Percentiles rank a stretch among this genome's conserved stretches.
Evolutionary conservation across 2,329 filamentous ascomycete genomes (phyloP).

Genomic region (Fusarium camptoceras): DNA sequence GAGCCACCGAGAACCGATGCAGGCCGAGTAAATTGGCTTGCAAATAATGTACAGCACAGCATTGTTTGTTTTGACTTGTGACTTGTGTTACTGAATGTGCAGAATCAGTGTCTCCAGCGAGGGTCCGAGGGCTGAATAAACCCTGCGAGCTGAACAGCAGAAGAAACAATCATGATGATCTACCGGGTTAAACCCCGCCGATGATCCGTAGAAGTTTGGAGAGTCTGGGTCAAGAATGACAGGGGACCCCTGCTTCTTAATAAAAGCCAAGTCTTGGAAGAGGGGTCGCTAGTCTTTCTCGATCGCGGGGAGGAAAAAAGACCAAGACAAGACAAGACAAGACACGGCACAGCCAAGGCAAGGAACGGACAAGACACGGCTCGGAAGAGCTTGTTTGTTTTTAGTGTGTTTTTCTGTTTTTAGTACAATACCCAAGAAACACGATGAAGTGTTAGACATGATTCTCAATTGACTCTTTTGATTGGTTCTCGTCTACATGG

Average conservation of each 20-base stretch:
- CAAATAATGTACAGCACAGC: not conserved
- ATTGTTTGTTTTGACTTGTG: not conserved
- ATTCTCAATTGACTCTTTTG: not conserved
- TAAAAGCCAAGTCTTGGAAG: not conserved
- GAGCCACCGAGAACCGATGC: slow-evolving; percentile 18
- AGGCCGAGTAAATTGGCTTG: not conserved
- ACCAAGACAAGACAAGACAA: not conserved
- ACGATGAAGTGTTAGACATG: slow-evolving; percentile 2
- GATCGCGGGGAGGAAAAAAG: slow-evolving; percentile 18
- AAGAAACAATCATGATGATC: not conserved
- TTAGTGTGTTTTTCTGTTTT: not conserved
- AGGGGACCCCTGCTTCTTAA: slow-evolving; percentile 6
- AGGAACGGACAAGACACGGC: not conserved
- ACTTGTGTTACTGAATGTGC: not conserved
- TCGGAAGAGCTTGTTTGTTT: not conserved
- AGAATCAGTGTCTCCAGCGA: slow-evolving; percentile 1
- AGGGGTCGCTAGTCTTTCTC: slow-evolving; percentile 1
- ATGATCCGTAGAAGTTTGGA: slow-evolving; percentile 1
- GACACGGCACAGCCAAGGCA: not conserved
- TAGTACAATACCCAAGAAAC: slow-evolving; percentile 5
- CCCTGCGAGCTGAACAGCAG: slow-evolving; percentile 23
- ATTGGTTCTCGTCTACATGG: slow-evolving; percentile 11
- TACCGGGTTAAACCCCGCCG: not conserved
- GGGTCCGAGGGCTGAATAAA: slow-evolving; percentile 6
- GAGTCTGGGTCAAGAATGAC: not conserved